Base-by-base conservation (phyloP, 1,284 basidiomycete species). In the Trichosporon coremiiforme region DNA sequence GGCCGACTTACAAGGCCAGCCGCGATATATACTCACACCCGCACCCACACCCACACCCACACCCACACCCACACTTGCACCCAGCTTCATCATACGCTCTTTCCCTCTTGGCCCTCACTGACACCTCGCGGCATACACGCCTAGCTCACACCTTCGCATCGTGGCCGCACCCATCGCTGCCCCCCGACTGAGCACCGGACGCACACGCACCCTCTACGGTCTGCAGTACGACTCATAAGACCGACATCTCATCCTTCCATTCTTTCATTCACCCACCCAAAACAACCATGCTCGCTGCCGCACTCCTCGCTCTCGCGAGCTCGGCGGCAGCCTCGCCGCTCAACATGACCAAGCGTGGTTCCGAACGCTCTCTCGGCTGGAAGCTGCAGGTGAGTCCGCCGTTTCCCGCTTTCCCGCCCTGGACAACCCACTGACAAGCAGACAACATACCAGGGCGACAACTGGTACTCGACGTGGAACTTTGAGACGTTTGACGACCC, bases 401-500 rank as follows among this genome's bases (percentile, higher is more conserved):
- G n/a, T n/a, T n/a, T n/a, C n/a, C n/a, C 10, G 6, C 2, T 5
- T 45, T 10, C 22, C 4, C 10, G 15, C 8, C 62, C 12, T n/a
- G 5, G 10, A 25, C 53, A 9, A 12, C 4, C 9, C 55, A 7
- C 57, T 64, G 20, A 64, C 35, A 4, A 0, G 22, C 20, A 64
- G 63, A 64, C 63, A n/a, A 66, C 36, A 0, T 55, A 50, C 64
- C 64, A 67, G 29, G 70, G 68, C 29, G 57, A 69, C 9, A 33
- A 65, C 33, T 71, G 57, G 8, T 67, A 67, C 64, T 20, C 41
- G 29, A 53, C 41, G 13, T 71, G 41, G 33, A 38, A 67, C n/a
- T 71, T 47, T 36, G 66, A 63, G 45, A 67, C 66, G 0, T 57
- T 41, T 15, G 47, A 67, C 13, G 70, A 71, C 64, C 70, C 70